These are phyloP conservation scores for Porcisia hertigi DNA, from an alignment of 208 protist genomes.

Conservation along the genomic window DNA sequence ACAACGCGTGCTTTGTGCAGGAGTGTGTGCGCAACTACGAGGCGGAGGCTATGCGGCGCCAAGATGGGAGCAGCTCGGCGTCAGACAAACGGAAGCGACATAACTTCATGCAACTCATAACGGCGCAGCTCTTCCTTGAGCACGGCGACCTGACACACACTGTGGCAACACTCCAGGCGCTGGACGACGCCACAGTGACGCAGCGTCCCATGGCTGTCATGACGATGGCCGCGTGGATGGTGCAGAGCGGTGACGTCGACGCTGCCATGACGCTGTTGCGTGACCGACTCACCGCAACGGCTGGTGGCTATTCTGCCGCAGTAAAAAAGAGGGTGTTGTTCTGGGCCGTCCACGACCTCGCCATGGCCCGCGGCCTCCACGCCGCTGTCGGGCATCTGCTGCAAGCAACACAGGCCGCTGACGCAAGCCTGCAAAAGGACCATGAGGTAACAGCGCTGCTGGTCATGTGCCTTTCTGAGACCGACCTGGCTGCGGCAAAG, in stretches of 20 bases:
- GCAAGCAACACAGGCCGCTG: slow-evolving; percentile 30
- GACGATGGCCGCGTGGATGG: slow-evolving; percentile 64
- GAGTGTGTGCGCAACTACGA: slow-evolving; percentile 33
- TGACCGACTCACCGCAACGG: slow-evolving; percentile 23
- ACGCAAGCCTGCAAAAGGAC: slow-evolving; percentile 37
- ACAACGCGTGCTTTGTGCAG: slow-evolving; percentile 20
- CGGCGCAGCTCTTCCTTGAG: slow-evolving; percentile 78
- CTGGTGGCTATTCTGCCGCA: not conserved
- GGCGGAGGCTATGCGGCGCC: slow-evolving; percentile 11
- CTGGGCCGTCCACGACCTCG: slow-evolving; percentile 70
- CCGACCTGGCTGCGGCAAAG: slow-evolving; percentile 45
- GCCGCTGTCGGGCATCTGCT: slow-evolving; percentile 49
- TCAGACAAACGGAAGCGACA: slow-evolving; percentile 2
- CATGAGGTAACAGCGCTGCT: slow-evolving; percentile 55
- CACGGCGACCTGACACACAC: slow-evolving; percentile 65
- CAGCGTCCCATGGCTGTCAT: slow-evolving; percentile 45
- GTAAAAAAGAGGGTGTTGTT: slow-evolving; percentile 50
- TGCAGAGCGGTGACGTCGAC: slow-evolving; percentile 39
- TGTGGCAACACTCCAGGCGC: slow-evolving; percentile 36
- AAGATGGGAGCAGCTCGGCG: slow-evolving; percentile 16
- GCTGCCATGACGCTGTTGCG: slow-evolving; percentile 45
- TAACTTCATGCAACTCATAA: slow-evolving; percentile 51
- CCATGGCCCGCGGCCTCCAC: slow-evolving; percentile 33
- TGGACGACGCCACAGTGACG: slow-evolving; percentile 38
- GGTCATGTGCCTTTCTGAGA: slow-evolving; percentile 57